Evolutionary conservation across 257 asterid species (phyloP), one percentile per base, ranked within the genome.

Genomic region (Anisodus acutangulus): DNA sequence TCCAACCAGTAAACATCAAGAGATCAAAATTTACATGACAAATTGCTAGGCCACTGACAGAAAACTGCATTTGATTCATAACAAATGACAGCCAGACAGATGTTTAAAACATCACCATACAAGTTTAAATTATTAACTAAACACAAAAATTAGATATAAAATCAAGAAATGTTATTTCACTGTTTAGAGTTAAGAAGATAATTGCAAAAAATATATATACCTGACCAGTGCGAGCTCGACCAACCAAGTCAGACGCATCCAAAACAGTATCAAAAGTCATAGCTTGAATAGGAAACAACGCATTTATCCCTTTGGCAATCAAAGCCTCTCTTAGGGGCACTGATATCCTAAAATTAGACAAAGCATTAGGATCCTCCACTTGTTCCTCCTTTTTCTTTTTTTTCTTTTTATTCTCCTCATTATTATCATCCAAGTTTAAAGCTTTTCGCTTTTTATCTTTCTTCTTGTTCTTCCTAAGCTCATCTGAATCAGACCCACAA

Each of bases 171-270:
- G 9, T 51, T 6, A 66, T 10, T 81, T 43, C 59, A 4, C 0
- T 2, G 41, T 16, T 5, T 22, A 6, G 19, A 78, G 12, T 51
- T 54, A 54, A 71, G 7, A 45, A 69, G 41, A 17, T 15, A 26
- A 59, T 5, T 9, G 51, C 26, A 66, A 37, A 39, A 8, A 16
- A 22, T 6, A 16, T 45, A 31, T 31, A 83, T 82, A 94, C 99
- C 97, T 94, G 97, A 58, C 99, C 99, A 79, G 99, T 95, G 31
- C 97, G 91, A 1, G 99, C 98, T 80, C 99, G 90, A 45, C 99
- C 99, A 54, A 95, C 95, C 93, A 95, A 90, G 92, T 95, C 99
- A 22, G 88, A 83, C 5, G 98, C 99, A 88, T 95, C 97, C 19
- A 93, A 87, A 58, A 95, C 81, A 26, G 85, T 85, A 86, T 93